Conservation (phyloP, 768 basidiomycete genomes). For the Leucosporidium scottii region DNA sequence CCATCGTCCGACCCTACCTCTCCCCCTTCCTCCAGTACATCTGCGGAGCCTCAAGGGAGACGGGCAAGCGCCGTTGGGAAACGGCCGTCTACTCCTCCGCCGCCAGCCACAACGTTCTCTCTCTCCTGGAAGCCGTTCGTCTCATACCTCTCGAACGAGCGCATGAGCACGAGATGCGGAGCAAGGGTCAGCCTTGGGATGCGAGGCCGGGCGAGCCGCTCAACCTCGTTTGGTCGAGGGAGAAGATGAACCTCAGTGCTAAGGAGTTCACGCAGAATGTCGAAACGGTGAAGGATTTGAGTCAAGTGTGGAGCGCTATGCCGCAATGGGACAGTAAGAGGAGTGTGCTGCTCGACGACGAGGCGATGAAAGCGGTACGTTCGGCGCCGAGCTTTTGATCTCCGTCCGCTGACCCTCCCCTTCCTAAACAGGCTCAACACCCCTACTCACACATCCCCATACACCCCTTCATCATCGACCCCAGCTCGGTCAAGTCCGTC, state of each 20-base stretch:
- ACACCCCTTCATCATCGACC: conserved; percentile 14
- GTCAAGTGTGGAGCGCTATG: conserved; percentile 18
- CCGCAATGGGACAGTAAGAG: not conserved
- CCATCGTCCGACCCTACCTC: conserved; percentile 31
- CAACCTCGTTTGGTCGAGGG: conserved; percentile 21
- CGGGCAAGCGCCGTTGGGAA: not conserved
- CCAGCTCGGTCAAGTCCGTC: not conserved
- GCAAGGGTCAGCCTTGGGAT: not conserved
- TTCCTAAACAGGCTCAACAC: conserved; percentile 12
- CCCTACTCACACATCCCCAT: conserved; percentile 20
- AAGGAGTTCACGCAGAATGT: conserved; percentile 18
- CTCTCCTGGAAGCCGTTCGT: conserved; percentile 21
- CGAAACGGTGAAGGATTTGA: conserved; percentile 31
- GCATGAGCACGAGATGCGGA: not conserved
- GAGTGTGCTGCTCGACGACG: conserved; percentile 25
- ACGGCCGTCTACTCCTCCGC: conserved; percentile 32
- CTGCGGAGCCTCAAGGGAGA: not conserved
- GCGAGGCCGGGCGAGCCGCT: conserved; percentile 13
- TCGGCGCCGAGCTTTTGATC: not conserved
- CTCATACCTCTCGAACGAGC: conserved; percentile 13
- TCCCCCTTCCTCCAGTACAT: conserved; percentile 32
- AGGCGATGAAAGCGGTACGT: conserved; percentile 22
- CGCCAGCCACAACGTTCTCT: conserved; percentile 22
- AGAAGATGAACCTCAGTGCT: conserved; percentile 25
- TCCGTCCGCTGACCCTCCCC: not conserved